These are phyloP conservation scores for Xylaria hypoxylon DNA, from an alignment of 2,329 filamentous ascomycete genomes.

Conservation along the genomic window DNA sequence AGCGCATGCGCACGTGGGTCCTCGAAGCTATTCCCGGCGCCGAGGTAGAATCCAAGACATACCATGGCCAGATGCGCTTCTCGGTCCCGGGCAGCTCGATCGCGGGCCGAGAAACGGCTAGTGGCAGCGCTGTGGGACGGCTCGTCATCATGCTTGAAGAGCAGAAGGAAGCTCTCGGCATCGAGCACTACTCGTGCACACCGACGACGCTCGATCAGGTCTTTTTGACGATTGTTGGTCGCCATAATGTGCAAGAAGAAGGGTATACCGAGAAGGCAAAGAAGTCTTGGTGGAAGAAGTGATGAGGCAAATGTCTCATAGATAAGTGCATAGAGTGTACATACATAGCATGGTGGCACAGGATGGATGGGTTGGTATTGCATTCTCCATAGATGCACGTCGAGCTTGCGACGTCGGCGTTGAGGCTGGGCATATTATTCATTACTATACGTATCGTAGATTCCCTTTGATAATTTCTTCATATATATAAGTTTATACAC, in stretches of 20 bases:
- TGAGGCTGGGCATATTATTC: constrained; percentile 8
- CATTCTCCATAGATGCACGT: not conserved
- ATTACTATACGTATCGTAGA: constrained; percentile 25
- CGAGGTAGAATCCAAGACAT: constrained; percentile 77
- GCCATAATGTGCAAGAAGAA: constrained; percentile 83
- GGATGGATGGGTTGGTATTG: not conserved
- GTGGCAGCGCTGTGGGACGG: constrained; percentile 70
- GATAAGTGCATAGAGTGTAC: constrained; percentile 1
- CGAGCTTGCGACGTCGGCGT: constrained; percentile 17
- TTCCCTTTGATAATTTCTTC: constrained; percentile 9
- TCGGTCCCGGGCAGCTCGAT: constrained; percentile 70
- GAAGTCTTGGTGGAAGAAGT: constrained; percentile 44
- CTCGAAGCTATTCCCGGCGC: constrained; percentile 69
- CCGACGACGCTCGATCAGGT: constrained; percentile 92
- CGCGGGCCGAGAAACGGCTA: constrained; percentile 62
- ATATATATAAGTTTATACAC: no score
- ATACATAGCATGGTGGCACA: not conserved
- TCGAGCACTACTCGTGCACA: constrained; percentile 88
- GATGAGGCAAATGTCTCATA: constrained; percentile 10
- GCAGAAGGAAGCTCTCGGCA: constrained; percentile 73
- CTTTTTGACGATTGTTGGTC: constrained; percentile 85
- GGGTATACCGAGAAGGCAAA: constrained; percentile 48
- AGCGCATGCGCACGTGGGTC: constrained; percentile 75
- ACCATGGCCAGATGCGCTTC: constrained; percentile 90
- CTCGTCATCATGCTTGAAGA: constrained; percentile 81